Percentiles rank a stretch among this genome's conserved stretches.
Conservation (phyloP, 208 protist genomes). For the Porcisia deanei region DNA sequence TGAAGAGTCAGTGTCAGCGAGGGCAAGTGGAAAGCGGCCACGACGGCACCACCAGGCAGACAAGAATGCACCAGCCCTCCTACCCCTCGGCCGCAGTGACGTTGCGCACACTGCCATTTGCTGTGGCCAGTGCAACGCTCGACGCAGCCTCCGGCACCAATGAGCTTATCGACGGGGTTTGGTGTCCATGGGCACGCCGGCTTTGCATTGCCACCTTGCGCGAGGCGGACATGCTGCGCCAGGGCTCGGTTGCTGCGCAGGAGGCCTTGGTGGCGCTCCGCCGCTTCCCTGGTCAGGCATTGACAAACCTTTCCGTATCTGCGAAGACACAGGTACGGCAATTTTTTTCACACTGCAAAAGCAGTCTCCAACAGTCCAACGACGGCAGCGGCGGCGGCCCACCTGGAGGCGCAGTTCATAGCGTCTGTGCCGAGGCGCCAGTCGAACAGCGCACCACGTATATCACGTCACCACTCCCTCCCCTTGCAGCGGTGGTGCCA, state of each 20-base stretch:
- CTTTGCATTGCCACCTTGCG: constrained; percentile 9
- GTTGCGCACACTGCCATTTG: neutral
- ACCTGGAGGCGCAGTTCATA: neutral
- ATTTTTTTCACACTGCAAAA: neutral
- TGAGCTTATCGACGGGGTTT: constrained; percentile 18
- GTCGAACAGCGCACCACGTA: constrained; percentile 30
- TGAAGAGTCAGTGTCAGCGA: constrained; percentile 19
- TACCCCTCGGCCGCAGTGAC: neutral
- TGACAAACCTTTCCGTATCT: neutral
- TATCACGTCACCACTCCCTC: constrained; percentile 8
- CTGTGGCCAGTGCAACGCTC: neutral
- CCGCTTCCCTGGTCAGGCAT: neutral
- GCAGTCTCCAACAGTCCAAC: neutral
- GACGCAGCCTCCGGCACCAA: constrained; percentile 7
- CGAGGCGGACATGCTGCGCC: constrained; percentile 1
- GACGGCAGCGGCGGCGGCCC: neutral
- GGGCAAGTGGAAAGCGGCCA: neutral
- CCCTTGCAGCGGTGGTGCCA: neutral
- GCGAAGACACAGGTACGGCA: constrained; percentile 4
- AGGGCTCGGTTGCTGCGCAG: neutral
- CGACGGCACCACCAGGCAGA: neutral
- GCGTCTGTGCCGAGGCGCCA: constrained; percentile 8
- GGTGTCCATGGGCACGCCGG: constrained; percentile 16
- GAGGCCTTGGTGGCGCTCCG: constrained; percentile 1
- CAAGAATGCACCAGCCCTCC: neutral